Base-by-base conservation (phyloP, 768 basidiomycete species). In the Punctularia strigosozonata region DNA sequence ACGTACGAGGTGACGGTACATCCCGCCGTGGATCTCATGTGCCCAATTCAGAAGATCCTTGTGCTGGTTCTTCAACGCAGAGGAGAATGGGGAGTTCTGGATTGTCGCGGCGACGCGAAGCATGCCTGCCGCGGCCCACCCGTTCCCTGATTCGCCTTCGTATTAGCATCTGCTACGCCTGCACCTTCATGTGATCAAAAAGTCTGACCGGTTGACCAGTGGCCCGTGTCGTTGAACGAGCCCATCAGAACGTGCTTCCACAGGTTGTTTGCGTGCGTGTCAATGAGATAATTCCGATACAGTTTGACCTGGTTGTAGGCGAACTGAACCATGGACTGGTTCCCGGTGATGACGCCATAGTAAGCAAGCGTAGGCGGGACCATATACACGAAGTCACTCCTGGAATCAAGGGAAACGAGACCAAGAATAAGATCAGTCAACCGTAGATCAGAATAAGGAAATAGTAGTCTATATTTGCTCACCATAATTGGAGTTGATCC, bases 71-170 rank as follows among this genome's bases (percentile, higher is more conserved):
- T 64, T 51, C 43, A 87, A 55, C 5, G 57, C 51, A 21, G 60
- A 60, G 1, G 68, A 61, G 44, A 64, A 85, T 36, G 67, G 58
- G 0, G 83, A 83, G 25, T 71, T 60, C 46, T 72, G 64, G 41
- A 90, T 78, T 2, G 85, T 89, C 2, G 72, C 77, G 1, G 83
- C 63, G 3, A 91, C 89, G 5, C 89, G 77, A 7, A 86, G 63
- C 71, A 89, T 89, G 1, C 90, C 89, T 14, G 77, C 81, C 0
- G 86, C 85, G 0, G 84, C 90, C 90, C 90, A 94, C 3, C 65
- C 89, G 41, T 91, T 90, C 0, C 88, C 88, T 82, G 36, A 8
- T 28, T 28, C 26, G 26, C 26, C 10, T 28, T 28, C 26, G 26
- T 28, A n/a, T n/a, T 8, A 28, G 15, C 26, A 8, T 8, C 10